A percentile compares a stretch with the other conserved stretches of the same genome.
phyloP scores from a whole-genome alignment of 306 rosid genomes.

The Cajanus cajan region DNA sequence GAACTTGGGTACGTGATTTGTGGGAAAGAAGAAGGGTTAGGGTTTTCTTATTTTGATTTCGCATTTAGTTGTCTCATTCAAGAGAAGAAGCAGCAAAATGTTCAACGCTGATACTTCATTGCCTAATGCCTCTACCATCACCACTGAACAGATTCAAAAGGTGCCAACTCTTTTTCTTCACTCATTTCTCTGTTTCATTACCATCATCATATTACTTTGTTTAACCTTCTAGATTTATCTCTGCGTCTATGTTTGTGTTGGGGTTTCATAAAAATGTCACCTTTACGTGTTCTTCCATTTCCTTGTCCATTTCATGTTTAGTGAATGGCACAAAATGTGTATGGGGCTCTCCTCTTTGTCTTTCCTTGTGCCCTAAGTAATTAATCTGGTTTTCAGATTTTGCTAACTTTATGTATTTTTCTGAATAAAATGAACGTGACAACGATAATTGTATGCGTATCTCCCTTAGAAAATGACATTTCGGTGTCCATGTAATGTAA shows the following conservation, averaged over 20 bases:
- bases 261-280: constrained; percentile 10
- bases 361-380: constrained; percentile 51
- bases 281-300: not conserved
- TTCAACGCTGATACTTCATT: constrained; percentile 42
- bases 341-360: not conserved
- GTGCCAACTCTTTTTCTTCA: constrained; percentile 18
- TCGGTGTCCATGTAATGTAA: not conserved
- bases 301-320: not conserved
- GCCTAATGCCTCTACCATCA: constrained; percentile 17
- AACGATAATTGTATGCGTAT: not conserved
- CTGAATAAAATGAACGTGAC: not conserved
- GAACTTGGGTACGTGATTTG: constrained; percentile 19
- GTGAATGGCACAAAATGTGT: not conserved
- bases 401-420: not conserved
- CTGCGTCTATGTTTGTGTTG: not conserved
- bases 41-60: constrained; percentile 21
- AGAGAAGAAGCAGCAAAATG: constrained; percentile 36
- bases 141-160: constrained; percentile 59
- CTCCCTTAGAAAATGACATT: not conserved
- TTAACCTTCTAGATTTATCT: not conserved
- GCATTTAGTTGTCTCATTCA: not conserved
- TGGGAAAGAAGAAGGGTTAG: constrained; percentile 32
- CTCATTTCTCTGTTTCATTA: constrained; percentile 18
- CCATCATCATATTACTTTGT: not conserved
- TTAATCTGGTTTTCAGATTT: not conserved